Conservation (phyloP, 148 eudicot species). For the Chenopodium formosanum region DNA sequence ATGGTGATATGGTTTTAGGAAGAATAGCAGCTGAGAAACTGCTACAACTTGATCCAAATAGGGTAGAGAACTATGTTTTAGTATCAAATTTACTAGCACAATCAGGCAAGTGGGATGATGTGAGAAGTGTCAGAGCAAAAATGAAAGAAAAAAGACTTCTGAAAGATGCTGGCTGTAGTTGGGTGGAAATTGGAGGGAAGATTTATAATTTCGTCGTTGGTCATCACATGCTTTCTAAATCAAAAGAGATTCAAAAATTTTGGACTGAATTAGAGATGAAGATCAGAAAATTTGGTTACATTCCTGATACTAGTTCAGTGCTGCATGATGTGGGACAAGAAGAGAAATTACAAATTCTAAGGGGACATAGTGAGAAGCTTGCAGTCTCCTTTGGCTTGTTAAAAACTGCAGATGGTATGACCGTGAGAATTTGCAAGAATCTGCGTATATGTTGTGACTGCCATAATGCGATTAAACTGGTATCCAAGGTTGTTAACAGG, state of each 20-base stretch:
- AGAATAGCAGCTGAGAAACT: conserved; percentile 47
- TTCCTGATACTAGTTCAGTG: conserved; percentile 42
- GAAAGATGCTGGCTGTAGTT: conserved; percentile 57
- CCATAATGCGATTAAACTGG: conserved; percentile 48
- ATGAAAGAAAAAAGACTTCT: conserved; percentile 48
- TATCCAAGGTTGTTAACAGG: conserved; percentile 38
- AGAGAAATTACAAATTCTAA: conserved; percentile 20
- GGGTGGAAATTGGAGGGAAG: conserved; percentile 55
- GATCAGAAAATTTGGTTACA: conserved; percentile 24
- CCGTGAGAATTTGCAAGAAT: conserved; percentile 43
- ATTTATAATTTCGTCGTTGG: conserved; percentile 44
- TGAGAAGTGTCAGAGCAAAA: conserved; percentile 41
- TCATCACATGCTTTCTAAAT: conserved; percentile 30
- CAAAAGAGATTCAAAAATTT: conserved; percentile 24
- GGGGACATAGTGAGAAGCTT: conserved; percentile 35
- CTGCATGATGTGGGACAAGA: conserved; percentile 39
- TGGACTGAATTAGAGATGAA: conserved; percentile 46
- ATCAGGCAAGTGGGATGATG: conserved; percentile 59
- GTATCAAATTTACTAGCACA: conserved; percentile 56
- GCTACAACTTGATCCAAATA: conserved; percentile 42
- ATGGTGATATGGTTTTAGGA: conserved; percentile 42
- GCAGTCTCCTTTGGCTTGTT: conserved; percentile 26
- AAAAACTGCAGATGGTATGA: conserved; percentile 23
- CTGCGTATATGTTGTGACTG: conserved; percentile 47
- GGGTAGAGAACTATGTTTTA: conserved; percentile 47